A percentile compares a stretch with the other conserved stretches of the same genome.
Evolutionary conservation across 2,329 filamentous ascomycete genomes (phyloP).

Genomic region (Apiospora marii): DNA sequence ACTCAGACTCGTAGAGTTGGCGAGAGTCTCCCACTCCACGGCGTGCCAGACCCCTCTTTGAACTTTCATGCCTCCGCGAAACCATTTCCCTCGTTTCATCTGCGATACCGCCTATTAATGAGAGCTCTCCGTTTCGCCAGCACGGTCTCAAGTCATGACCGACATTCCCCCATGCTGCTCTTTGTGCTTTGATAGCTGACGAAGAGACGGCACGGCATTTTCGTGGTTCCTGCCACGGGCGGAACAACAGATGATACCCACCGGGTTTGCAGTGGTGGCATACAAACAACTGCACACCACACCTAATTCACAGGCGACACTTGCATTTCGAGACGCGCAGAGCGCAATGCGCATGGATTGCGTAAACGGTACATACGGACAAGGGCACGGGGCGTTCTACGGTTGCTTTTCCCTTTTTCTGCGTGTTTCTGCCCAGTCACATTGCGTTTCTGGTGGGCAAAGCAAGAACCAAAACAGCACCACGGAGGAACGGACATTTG

Average conservation of each 20-base stretch:
- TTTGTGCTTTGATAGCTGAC: neutral
- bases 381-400: slow-evolving; percentile 2
- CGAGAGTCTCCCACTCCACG: neutral
- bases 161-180: neutral
- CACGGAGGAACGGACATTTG: slow-evolving; percentile 15
- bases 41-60: neutral
- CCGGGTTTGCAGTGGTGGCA: neutral
- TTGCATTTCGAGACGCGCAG: slow-evolving; percentile 15
- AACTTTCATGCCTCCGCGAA: neutral
- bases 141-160: neutral
- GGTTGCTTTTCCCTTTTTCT: slow-evolving; percentile 7
- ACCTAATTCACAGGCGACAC: neutral
- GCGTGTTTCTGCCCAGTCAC: neutral
- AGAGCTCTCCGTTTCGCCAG: neutral
- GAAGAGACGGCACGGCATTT: neutral
- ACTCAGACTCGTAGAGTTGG: slow-evolving; percentile 31
- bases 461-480: neutral
- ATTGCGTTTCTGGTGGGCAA: neutral
- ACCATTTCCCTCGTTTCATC: neutral
- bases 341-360: slow-evolving; percentile 13
- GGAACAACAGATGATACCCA: neutral
- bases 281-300: neutral
- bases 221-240: neutral
- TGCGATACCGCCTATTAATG: neutral
- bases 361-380: neutral